Conservation (phyloP, 1,284 basidiomycete genomes). For the Leucocoprinus gongylophorus region DNA sequence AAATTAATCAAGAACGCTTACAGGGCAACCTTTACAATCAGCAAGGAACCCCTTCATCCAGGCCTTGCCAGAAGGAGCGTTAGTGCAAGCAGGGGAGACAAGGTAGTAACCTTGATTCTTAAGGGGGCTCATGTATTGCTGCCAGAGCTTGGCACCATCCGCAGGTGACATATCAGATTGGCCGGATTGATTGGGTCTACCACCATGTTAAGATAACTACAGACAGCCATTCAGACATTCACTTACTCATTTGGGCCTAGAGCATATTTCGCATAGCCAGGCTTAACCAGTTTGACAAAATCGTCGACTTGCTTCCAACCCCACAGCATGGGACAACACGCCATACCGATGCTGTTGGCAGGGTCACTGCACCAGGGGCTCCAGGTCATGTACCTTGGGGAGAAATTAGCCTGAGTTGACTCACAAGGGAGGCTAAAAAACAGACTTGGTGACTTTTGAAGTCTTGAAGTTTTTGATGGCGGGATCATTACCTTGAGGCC, state of each 20-base stretch:
- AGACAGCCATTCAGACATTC: not conserved
- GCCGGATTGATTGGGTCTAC: slow-evolving; percentile 37
- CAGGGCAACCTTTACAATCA: slow-evolving; percentile 46
- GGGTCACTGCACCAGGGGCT: slow-evolving; percentile 25
- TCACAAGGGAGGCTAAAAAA: slow-evolving; percentile 11
- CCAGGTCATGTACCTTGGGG: slow-evolving; percentile 54
- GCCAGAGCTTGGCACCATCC: slow-evolving; percentile 51
- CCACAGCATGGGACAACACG: slow-evolving; percentile 67
- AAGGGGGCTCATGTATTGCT: slow-evolving; percentile 55
- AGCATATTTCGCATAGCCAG: slow-evolving; percentile 45
- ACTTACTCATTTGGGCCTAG: slow-evolving; percentile 70
- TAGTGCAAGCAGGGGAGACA: slow-evolving; percentile 63
- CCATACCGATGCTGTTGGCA: slow-evolving; percentile 37
- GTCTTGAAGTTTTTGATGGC: slow-evolving; percentile 44
- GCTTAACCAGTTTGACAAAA: slow-evolving; percentile 38
- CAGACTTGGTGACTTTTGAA: slow-evolving; percentile 40
- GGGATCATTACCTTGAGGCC: slow-evolving; percentile 48
- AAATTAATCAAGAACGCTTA: slow-evolving; percentile 29
- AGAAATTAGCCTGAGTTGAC: slow-evolving; percentile 6
- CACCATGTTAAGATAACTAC: not conserved
- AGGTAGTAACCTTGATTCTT: slow-evolving; percentile 48
- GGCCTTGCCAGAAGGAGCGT: slow-evolving; percentile 43
- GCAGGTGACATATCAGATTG: slow-evolving; percentile 56
- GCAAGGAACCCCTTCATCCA: slow-evolving; percentile 59
- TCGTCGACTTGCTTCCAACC: slow-evolving; percentile 41